Evolutionary conservation across 805 yeast genomes (phyloP), one percentile per base, ranked within the genome.

Genomic region (Sugiyamaella lignohabitans): DNA sequence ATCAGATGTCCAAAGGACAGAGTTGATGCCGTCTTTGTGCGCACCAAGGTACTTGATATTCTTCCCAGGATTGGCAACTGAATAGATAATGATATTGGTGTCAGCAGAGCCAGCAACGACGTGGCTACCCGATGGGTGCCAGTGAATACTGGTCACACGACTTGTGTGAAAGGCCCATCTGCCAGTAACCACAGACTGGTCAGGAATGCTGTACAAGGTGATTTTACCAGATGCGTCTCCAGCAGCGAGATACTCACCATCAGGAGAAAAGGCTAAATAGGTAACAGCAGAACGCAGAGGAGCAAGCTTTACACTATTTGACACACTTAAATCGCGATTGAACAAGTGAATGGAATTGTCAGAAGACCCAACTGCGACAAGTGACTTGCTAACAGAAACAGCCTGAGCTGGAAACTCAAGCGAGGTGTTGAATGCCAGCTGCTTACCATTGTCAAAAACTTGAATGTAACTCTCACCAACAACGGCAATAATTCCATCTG

Each of bases 91-190:
- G 40, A 93, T 68, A 51, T 82, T 81, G 4, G 95, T 82, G 62
- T 93, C 99, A 48, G 87, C 69, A 0, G 96, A 86, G 0, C 84
- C 93, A 49, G 91, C 80, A 18, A 81, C 85, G 38, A 85, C 74
- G 55, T 75, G 80, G 55, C 82, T 79, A 47, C 85, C 82, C 55
- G 84, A 88, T 6, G 69, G 69, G 39, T 81, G 76, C 98, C 98
- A 93, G 20, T 79, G 65, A 41, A 93, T 84, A 24, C 81, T 75
- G 49, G 78, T 79, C 52, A 93, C 83, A 46, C 76, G 80, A 47
- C 95, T 82, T 1, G 89, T 85, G 63, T 93, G 97, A 79, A 87
- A 91, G 0, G 95, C 82, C 99, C 99, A 93, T 61, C 97, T 78
- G 0, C 94, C 79, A 2, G 98, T 87, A 17, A 64, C 58, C 5